phyloP scores from a whole-genome alignment of 768 basidiomycete species.

The Mycena pura region DNA sequence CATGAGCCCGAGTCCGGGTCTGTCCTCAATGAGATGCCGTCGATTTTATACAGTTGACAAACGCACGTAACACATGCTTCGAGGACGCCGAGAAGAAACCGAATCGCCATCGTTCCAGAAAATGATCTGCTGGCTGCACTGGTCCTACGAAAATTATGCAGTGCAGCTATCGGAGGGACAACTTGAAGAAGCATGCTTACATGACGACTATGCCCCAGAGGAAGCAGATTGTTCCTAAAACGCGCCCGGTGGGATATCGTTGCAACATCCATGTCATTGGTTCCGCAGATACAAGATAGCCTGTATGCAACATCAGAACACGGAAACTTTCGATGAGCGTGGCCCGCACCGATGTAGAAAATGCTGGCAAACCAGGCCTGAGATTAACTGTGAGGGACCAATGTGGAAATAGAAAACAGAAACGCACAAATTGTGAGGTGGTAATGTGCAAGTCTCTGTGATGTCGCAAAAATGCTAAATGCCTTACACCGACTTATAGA shows the following conservation, averaged over 20 bases:
- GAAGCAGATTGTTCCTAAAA: conserved; percentile 29
- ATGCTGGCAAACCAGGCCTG: conserved; percentile 19
- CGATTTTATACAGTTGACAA: neutral
- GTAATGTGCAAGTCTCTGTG: conserved; percentile 16
- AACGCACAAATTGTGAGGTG: conserved; percentile 19
- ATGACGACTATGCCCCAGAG: conserved; percentile 43
- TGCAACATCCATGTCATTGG: conserved; percentile 39
- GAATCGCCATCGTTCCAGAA: conserved; percentile 33
- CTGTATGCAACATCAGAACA: neutral
- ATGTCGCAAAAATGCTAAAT: no score
- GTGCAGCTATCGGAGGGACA: neutral
- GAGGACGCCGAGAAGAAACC: conserved; percentile 35
- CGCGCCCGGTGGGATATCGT: conserved; percentile 15
- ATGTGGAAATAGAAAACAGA: neutral
- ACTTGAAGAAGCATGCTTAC: neutral
- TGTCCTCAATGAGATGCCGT: neutral
- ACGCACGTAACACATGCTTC: conserved; percentile 36
- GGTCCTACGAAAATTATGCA: conserved; percentile 16
- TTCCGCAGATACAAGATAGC: conserved; percentile 37
- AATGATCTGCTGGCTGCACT: conserved; percentile 35
- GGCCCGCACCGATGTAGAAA: conserved; percentile 26
- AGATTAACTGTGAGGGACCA: neutral
- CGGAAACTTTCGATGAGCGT: neutral
- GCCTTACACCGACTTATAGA: no score
- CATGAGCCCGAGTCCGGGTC: conserved; percentile 39